Evolutionary conservation across 2,329 filamentous ascomycete species (phyloP).

Genomic region (Knufia petricola): DNA sequence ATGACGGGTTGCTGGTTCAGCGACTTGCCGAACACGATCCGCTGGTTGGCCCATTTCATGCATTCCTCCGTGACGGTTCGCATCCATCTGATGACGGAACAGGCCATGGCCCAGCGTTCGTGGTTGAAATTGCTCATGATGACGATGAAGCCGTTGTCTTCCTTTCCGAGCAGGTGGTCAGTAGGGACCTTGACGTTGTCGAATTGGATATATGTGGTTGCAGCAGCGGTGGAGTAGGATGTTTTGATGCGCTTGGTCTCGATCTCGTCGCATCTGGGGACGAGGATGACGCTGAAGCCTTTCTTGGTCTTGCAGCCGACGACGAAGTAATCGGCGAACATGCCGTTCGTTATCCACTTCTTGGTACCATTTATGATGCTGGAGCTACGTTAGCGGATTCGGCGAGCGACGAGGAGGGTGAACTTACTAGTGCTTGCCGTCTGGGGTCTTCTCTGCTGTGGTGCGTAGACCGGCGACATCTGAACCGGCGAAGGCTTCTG

Average conservation of each 20-base stretch:
- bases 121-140: slow-evolving; percentile 77
- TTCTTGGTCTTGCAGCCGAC: slow-evolving; percentile 64
- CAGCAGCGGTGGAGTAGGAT: slow-evolving; percentile 53
- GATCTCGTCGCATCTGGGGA: slow-evolving; percentile 60
- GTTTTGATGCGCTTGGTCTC: slow-evolving; percentile 59
- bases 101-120: slow-evolving; percentile 60
- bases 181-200: slow-evolving; percentile 64
- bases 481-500: slow-evolving; percentile 63
- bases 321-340: slow-evolving; percentile 57
- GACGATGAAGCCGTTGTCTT: slow-evolving; percentile 63
- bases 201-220: slow-evolving; percentile 66
- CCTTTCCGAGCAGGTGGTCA: slow-evolving; percentile 58
- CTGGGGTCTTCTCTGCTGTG: slow-evolving; percentile 51
- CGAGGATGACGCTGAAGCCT: slow-evolving; percentile 58
- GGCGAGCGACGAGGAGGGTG: background rate
- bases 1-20: slow-evolving; percentile 68
- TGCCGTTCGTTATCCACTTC: slow-evolving; percentile 72
- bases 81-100: slow-evolving; percentile 54
- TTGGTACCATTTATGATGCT: slow-evolving; percentile 59
- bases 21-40: slow-evolving; percentile 58
- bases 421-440: slow-evolving; percentile 52
- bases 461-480: slow-evolving; percentile 66
- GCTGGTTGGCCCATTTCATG: slow-evolving; percentile 71
- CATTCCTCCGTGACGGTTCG: slow-evolving; percentile 53
- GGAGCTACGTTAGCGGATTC: background rate